Conservation (phyloP, 2,329 filamentous ascomycete species). For the Cladosporium halotolerans region DNA sequence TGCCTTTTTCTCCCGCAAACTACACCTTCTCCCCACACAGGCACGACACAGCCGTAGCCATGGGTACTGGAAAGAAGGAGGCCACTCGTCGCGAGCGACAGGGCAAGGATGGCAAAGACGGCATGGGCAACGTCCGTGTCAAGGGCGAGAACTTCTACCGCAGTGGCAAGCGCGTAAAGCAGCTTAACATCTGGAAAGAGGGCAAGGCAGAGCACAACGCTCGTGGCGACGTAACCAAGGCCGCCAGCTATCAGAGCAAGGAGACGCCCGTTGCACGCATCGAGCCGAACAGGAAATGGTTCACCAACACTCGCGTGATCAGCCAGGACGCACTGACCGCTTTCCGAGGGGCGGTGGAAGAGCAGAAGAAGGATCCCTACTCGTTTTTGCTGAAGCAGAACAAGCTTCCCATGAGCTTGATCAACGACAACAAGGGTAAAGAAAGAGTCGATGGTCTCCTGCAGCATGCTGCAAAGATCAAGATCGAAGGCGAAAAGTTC, state of each 20-base stretch:
- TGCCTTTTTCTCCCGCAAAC: conserved; percentile 4
- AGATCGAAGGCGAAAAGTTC: conserved; percentile 81
- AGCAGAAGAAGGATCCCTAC: conserved; percentile 85
- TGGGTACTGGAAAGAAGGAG: conserved; percentile 94
- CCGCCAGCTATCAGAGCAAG: conserved; percentile 75
- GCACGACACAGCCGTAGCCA: conserved; percentile 35
- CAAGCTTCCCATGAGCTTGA: conserved; percentile 92
- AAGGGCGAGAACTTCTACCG: conserved; percentile 99
- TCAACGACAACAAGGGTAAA: conserved; percentile 64
- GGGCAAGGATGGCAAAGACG: conserved; percentile 70
- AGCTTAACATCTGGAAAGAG: conserved; percentile 84
- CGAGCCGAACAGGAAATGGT: conserved; percentile 97
- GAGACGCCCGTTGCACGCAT: conserved; percentile 78
- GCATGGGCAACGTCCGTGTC: conserved; percentile 81
- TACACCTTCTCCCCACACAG: background rate
- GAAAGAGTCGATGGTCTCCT: conserved; percentile 70
- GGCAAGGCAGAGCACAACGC: conserved; percentile 77
- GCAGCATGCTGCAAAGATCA: conserved; percentile 89
- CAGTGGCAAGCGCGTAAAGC: conserved; percentile 79
- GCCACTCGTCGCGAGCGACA: conserved; percentile 73
- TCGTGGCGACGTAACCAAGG: conserved; percentile 74
- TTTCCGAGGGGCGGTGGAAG: conserved; percentile 87
- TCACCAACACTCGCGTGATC: conserved; percentile 86
- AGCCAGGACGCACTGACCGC: conserved; percentile 79
- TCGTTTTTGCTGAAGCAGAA: conserved; percentile 93